These are phyloP conservation scores for Fusarium transvaalense DNA, from an alignment of 2,329 filamentous ascomycete species.

Conservation along the genomic window DNA sequence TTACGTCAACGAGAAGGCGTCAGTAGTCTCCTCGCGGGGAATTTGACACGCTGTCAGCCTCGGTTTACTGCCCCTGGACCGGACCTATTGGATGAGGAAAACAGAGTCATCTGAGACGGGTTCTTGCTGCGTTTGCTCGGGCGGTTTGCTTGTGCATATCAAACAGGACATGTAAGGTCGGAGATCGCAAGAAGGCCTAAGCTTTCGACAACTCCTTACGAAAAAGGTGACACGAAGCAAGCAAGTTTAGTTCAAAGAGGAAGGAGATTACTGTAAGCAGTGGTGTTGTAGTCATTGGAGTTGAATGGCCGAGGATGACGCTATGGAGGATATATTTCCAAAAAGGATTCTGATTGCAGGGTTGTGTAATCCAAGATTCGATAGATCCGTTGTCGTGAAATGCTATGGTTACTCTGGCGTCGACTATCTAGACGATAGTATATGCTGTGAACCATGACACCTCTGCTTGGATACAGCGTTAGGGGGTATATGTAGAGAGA, in stretches of 20 bases:
- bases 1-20: slow-evolving; percentile 18
- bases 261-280: neutral
- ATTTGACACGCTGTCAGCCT: slow-evolving; percentile 4
- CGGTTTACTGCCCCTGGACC: slow-evolving; percentile 5
- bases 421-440: neutral
- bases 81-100: slow-evolving; percentile 1
- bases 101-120: neutral
- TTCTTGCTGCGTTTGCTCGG: slow-evolving; percentile 20
- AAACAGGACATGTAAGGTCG: neutral
- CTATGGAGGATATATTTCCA: neutral
- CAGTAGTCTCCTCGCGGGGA: slow-evolving; percentile 7
- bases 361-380: slow-evolving; percentile 7
- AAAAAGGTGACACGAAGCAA: slow-evolving; percentile 11
- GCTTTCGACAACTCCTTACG: slow-evolving; percentile 4
- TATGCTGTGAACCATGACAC: slow-evolving; percentile 6
- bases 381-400: neutral
- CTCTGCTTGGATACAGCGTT: neutral
- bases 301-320: neutral
- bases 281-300: neutral
- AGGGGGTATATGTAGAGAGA: neutral
- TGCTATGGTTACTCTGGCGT: slow-evolving; percentile 1
- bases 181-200: slow-evolving; percentile 3
- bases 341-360: slow-evolving; percentile 5
- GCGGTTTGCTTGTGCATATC: neutral
- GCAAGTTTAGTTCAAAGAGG: neutral